Base-by-base conservation (phyloP, 2,329 filamentous ascomycete species). In the Diaporthe sp. region DNA sequence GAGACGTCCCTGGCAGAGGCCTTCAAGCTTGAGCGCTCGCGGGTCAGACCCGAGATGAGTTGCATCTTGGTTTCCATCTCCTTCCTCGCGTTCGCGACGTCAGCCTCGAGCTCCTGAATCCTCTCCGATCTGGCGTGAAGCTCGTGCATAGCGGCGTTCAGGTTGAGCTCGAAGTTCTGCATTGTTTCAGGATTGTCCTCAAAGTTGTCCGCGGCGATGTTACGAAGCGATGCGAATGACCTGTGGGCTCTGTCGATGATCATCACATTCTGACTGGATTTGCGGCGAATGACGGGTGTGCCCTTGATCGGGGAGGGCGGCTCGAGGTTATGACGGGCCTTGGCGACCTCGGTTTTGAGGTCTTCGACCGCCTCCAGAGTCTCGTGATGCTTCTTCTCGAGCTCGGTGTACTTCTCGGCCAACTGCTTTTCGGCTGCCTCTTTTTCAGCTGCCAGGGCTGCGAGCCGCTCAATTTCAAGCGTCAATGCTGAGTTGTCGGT, bases 51-150 rank as follows among this genome's bases (percentile, higher is more conserved):
- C 39, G 95, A 94, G 78, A 99, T 98, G 81, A 99, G 96, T 39
- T 94, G 94, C 87, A 96, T 95, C 89, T 99, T 99, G 76, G 91
- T 92, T 81, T 99, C 97, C 93, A 98, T 97, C 83, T 99, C 97
- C 86, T 95, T 98, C 86, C 94, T 97, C 30, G 95, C 91, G 5
- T 91, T 92, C 35, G 92, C 87, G 73, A 98, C 90, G 78, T 98
- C 96, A 8, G 92, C 92, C 83, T 99, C 97, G 19, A 99, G 88
- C 79, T 96, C 92, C 80, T 97, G 94, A 70, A 98, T 96, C 37
- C 96, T 92, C 82, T 98, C 96, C 51, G 96, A 96, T 55, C 96
- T 92, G 13, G 89, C 89, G 77, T 98, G 94, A 44, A 99, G 88
- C 81, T 99, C 97, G 79, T 97, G 94, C 92, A 98, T 96, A 73